Conservation (phyloP, 2,329 filamentous ascomycete genomes). For the Lachnellula arida region DNA sequence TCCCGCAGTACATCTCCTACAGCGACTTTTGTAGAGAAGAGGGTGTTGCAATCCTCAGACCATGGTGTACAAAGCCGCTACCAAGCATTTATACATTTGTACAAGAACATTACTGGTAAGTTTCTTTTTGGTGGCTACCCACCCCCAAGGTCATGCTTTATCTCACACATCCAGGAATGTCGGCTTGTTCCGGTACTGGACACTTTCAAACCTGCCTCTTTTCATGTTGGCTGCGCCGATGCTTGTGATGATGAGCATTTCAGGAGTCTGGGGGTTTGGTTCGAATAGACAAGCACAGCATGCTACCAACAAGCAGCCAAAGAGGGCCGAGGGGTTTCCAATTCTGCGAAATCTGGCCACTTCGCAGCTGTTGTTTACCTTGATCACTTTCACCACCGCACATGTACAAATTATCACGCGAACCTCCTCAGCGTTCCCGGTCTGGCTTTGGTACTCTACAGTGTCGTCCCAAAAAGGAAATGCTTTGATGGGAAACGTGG, state of each 20-base stretch:
- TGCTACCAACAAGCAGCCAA: slow-evolving; percentile 26
- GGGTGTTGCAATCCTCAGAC: slow-evolving; percentile 38
- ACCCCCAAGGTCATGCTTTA: background rate
- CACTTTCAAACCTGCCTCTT: slow-evolving; percentile 74
- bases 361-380: slow-evolving; percentile 66
- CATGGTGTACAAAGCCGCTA: slow-evolving; percentile 70
- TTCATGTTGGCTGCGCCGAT: slow-evolving; percentile 81
- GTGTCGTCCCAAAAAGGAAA: slow-evolving; percentile 8
- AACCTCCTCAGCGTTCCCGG: slow-evolving; percentile 78
- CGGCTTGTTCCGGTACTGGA: slow-evolving; percentile 91
- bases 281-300: background rate
- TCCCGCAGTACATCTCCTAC: slow-evolving; percentile 76
- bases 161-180: slow-evolving; percentile 59
- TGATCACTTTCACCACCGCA: slow-evolving; percentile 71
- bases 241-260: slow-evolving; percentile 61
- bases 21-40: slow-evolving; percentile 56
- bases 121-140: slow-evolving; percentile 5
- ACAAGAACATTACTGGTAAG: slow-evolving; percentile 84
- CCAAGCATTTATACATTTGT: slow-evolving; percentile 93
- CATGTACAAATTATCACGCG: slow-evolving; percentile 94
- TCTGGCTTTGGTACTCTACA: slow-evolving; percentile 88
- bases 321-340: slow-evolving; percentile 3
- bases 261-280: slow-evolving; percentile 43
- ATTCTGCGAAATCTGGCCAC: slow-evolving; percentile 52
- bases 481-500: slow-evolving; percentile 6